phyloP scores from a whole-genome alignment of 805 yeast genomes.

The Wickerhamomyces chaumierensis region DNA sequence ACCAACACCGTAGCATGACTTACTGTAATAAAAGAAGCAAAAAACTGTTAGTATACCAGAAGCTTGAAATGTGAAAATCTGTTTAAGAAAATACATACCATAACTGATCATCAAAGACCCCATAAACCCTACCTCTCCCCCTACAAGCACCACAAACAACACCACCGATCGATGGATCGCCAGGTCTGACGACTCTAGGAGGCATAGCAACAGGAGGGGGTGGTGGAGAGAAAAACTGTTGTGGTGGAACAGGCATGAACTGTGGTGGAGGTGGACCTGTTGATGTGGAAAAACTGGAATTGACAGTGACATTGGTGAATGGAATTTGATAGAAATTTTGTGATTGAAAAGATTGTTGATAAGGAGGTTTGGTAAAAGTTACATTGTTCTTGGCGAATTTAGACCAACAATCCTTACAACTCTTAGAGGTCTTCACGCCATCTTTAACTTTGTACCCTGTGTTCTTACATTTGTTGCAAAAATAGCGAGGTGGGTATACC shows the following conservation, averaged over 20 bases:
- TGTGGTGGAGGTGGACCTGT: no score
- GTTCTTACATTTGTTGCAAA: conserved; percentile 62
- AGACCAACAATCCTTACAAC: conserved; percentile 65
- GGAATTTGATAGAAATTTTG: background rate
- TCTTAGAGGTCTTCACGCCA: conserved; percentile 21
- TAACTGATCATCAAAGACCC: conserved; percentile 4
- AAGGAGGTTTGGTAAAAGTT: background rate
- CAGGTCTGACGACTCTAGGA: conserved; percentile 44
- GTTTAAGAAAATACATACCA: no score
- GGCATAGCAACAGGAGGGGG: conserved; percentile 6
- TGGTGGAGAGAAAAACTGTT: no score
- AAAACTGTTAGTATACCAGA: no score
- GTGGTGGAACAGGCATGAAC: no score
- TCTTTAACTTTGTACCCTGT: conserved; percentile 55
- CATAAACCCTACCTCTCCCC: conserved; percentile 8
- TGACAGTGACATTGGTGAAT: background rate
- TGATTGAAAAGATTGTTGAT: background rate
- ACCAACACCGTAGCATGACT: no score
- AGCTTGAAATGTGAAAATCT: no score
- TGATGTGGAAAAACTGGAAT: no score
- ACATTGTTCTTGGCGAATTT: conserved; percentile 29
- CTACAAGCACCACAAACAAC: conserved; percentile 49
- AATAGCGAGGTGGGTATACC: conserved; percentile 49
- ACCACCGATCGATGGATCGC: conserved; percentile 75
- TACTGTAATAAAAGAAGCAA: no score